Evolutionary conservation across 306 rosid species (phyloP).

Genomic region (Alnus glutinosa): DNA sequence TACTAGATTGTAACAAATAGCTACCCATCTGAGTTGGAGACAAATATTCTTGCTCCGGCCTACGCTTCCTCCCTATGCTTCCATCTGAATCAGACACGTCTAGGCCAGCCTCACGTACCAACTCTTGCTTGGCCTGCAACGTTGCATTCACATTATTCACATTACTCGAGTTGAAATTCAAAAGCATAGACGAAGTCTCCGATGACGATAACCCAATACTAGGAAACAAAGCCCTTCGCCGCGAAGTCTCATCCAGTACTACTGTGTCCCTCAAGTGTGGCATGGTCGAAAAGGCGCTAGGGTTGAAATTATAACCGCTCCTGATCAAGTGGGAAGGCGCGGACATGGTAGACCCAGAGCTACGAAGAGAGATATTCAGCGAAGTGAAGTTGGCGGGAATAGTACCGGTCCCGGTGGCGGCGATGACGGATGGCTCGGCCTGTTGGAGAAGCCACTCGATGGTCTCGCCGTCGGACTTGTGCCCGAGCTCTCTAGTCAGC

Average conservation of each 20-base stretch:
- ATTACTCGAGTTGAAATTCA: constrained; percentile 60
- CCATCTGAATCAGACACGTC: constrained; percentile 39
- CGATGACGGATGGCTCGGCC: constrained; percentile 88
- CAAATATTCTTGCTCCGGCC: constrained; percentile 60
- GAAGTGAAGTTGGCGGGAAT: constrained; percentile 94
- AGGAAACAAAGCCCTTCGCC: constrained; percentile 41
- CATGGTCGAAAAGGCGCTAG: constrained; percentile 28
- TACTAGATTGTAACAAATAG: constrained; percentile 65
- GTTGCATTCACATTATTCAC: constrained; percentile 36
- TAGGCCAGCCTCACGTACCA: constrained; percentile 30
- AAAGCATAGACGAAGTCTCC: constrained; percentile 49
- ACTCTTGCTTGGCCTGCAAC: constrained; percentile 56
- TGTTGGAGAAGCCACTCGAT: constrained; percentile 96
- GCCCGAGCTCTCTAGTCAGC: constrained; percentile 84
- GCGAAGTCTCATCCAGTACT: constrained; percentile 45
- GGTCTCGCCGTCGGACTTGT: constrained; percentile 93
- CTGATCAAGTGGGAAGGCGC: constrained; percentile 78
- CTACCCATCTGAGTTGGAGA: constrained; percentile 54
- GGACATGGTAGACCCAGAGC: constrained; percentile 83
- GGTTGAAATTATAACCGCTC: constrained; percentile 50
- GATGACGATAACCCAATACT: constrained; percentile 27
- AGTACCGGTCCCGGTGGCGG: constrained; percentile 93
- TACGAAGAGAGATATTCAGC: constrained; percentile 89
- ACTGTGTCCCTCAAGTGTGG: constrained; percentile 44
- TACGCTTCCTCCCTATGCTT: constrained; percentile 54